phyloP scores from a whole-genome alignment of 805 yeast species.

The Candida krabiensis region DNA sequence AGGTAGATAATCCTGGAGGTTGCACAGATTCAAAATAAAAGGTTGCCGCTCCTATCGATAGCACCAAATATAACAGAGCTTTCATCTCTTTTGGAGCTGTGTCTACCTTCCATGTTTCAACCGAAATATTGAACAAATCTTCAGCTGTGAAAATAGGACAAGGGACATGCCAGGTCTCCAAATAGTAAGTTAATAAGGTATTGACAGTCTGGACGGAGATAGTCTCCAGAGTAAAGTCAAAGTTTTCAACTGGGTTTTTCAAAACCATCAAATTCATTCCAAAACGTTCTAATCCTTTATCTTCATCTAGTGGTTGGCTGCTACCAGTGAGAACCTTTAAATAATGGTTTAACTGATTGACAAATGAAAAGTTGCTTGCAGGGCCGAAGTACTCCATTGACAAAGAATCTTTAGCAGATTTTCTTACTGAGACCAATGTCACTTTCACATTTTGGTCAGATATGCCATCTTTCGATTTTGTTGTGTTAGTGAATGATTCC shows the following conservation, averaged over 20 bases:
- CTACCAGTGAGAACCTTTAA: slow-evolving; percentile 8
- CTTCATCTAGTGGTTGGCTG: slow-evolving; percentile 9
- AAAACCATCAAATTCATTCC: slow-evolving; percentile 21
- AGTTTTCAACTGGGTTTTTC: slow-evolving; percentile 10
- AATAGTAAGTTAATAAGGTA: slow-evolving; percentile 16
- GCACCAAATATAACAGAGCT: slow-evolving; percentile 20
- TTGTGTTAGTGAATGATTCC: background rate
- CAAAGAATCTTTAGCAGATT: slow-evolving; percentile 8
- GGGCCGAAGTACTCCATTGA: slow-evolving; percentile 27
- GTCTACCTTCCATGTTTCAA: slow-evolving; percentile 13
- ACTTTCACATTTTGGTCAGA: slow-evolving; percentile 1
- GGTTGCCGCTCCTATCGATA: slow-evolving; percentile 22
- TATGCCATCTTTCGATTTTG: background rate
- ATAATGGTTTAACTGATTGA: slow-evolving; percentile 24
- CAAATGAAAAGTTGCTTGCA: slow-evolving; percentile 25
- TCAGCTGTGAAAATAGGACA: slow-evolving; percentile 23
- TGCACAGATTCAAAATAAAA: slow-evolving; percentile 15
- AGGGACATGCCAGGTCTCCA: slow-evolving; percentile 25
- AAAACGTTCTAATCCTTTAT: slow-evolving; percentile 21
- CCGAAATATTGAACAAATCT: slow-evolving; percentile 15
- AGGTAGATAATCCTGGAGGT: slow-evolving; percentile 2
- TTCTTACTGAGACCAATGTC: slow-evolving; percentile 8
- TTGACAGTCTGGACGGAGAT: slow-evolving; percentile 14
- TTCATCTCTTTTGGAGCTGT: slow-evolving; percentile 13
- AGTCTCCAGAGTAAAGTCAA: slow-evolving; percentile 12